Conservation (phyloP, 768 basidiomycete species). For the Lactarius trivialis region DNA sequence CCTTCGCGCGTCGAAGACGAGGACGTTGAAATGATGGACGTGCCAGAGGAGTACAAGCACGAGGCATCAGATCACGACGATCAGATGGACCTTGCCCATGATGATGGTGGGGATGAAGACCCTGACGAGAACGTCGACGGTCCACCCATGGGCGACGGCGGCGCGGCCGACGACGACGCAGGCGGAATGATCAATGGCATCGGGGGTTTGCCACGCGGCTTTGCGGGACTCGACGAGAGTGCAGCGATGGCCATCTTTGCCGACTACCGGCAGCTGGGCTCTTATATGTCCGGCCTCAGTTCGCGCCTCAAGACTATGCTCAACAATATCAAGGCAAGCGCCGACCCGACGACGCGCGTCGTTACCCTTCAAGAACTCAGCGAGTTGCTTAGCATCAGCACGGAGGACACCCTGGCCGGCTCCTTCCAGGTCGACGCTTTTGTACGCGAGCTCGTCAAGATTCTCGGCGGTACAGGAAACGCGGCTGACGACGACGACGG, state of each 20-base stretch:
- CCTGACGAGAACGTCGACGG: conserved; percentile 39
- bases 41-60: conserved; percentile 49
- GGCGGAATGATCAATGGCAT: conserved; percentile 32
- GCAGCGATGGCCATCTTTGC: conserved; percentile 77
- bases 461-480: conserved; percentile 73
- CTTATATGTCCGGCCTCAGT: conserved; percentile 88
- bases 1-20: conserved; percentile 63
- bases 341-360: conserved; percentile 80
- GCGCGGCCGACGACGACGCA: conserved; percentile 31
- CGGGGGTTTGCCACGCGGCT: conserved; percentile 18
- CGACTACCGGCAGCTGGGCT: conserved; percentile 81
- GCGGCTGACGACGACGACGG: conserved; percentile 71
- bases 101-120: conserved; percentile 44
- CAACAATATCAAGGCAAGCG: conserved; percentile 77
- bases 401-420: conserved; percentile 92
- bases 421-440: conserved; percentile 94
- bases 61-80: conserved; percentile 43
- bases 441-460: conserved; percentile 85
- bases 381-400: conserved; percentile 92
- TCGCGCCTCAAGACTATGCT: conserved; percentile 86
- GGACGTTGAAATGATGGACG: conserved; percentile 73
- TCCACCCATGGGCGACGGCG: conserved; percentile 28
- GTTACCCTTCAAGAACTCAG: conserved; percentile 90
- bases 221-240: conserved; percentile 48
- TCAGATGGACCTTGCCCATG: conserved; percentile 38